Evolutionary conservation across 2,329 filamentous ascomycete genomes (phyloP).

Genomic region (Kalmusia sp.): DNA sequence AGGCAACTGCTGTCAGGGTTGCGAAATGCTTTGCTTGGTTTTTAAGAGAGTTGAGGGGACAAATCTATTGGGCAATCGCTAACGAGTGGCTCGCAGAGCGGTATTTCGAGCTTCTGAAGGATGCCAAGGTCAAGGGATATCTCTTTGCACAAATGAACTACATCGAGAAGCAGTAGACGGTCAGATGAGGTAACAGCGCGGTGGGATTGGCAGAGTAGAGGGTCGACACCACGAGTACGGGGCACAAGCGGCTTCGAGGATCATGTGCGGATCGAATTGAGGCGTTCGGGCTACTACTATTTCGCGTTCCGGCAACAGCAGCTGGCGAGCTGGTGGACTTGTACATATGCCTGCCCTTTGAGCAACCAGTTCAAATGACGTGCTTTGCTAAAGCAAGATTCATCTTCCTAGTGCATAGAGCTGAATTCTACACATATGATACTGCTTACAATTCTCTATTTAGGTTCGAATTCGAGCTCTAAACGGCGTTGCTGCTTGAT

Average conservation of each 20-base stretch:
- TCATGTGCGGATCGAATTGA: conserved; percentile 13
- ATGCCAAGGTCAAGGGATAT: conserved; percentile 79
- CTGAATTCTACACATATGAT: conserved; percentile 1
- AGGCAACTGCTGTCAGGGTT: background rate
- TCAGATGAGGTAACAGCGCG: conserved; percentile 1
- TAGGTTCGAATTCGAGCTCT: background rate
- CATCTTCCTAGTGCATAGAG: background rate
- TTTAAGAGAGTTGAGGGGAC: background rate
- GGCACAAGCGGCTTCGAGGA: conserved; percentile 10
- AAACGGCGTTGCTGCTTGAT: background rate
- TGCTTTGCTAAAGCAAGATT: conserved; percentile 11
- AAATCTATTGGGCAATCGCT: conserved; percentile 19
- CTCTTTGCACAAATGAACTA: conserved; percentile 83
- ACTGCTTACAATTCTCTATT: background rate
- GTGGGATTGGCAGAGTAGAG: background rate
- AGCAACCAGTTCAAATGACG: conserved; percentile 11
- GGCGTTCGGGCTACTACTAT: conserved; percentile 15
- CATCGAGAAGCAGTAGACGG: conserved; percentile 52
- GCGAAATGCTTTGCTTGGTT: background rate
- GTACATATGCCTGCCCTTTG: conserved; percentile 37
- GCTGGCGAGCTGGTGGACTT: conserved; percentile 28
- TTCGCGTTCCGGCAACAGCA: conserved; percentile 18
- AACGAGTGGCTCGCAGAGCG: conserved; percentile 63
- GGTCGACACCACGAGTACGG: conserved; percentile 6
- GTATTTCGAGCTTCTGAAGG: conserved; percentile 79